These are phyloP conservation scores for Exobasidium cylindrosporum DNA, from an alignment of 1,284 basidiomycete genomes.

Conservation along the genomic window DNA sequence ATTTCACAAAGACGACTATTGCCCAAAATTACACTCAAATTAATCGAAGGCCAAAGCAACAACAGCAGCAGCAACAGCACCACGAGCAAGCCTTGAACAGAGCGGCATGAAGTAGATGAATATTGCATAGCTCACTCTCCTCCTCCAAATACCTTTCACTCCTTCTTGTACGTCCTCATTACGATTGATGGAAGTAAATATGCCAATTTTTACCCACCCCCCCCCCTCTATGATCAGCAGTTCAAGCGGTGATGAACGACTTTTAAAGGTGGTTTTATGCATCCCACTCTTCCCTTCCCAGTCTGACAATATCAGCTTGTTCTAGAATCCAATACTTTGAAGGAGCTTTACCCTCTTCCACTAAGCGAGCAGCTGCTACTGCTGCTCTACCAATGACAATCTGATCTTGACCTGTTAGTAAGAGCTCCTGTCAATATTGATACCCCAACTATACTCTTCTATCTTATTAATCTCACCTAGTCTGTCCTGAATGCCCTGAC, in stretches of 20 bases:
- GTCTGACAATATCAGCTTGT: not conserved
- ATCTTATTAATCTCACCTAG: not conserved
- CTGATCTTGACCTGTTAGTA: not conserved
- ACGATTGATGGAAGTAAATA: not conserved
- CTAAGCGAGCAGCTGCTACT: not conserved
- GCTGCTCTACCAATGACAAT: not conserved
- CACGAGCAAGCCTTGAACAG: not conserved
- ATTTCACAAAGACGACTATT: constrained; percentile 50
- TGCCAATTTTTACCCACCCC: not conserved
- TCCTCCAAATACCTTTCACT: not conserved
- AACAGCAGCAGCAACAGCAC: not conserved
- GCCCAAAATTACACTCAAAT: constrained; percentile 52
- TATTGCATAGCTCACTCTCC: not conserved
- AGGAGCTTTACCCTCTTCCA: not conserved
- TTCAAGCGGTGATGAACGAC: not conserved
- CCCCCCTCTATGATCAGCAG: not conserved
- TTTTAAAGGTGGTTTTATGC: no score
- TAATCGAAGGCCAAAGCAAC: constrained; percentile 24
- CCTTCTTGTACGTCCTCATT: constrained; percentile 2
- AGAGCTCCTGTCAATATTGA: not conserved
- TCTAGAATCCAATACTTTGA: not conserved
- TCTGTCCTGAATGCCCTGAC: not conserved
- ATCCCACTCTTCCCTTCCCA: not conserved
- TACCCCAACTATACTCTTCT: not conserved
- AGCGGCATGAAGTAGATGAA: not conserved